Conservation (phyloP, 805 yeast species). For the Sungouiozyma intestinalis region DNA sequence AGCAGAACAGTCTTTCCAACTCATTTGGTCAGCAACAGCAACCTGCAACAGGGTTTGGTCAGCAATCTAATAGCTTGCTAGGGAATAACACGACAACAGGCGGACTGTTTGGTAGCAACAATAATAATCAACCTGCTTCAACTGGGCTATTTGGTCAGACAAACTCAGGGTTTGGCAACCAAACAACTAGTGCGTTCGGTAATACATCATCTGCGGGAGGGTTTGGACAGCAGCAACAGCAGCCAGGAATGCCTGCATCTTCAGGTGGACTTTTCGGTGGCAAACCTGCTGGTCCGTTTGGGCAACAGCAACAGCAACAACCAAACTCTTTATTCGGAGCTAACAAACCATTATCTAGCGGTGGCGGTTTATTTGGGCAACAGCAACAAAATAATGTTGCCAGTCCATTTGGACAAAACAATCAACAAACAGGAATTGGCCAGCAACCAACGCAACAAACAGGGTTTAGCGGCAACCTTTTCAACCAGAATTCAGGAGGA, state of each 20-base stretch:
- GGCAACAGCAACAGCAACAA: constrained; percentile 2
- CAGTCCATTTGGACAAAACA: constrained; percentile 4
- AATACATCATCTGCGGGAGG: constrained; percentile 11
- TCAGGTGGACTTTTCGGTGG: constrained; percentile 31
- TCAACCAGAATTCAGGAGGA: constrained; percentile 20
- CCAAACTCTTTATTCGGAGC: not conserved
- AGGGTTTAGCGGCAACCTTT: constrained; percentile 27
- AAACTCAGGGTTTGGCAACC: constrained; percentile 6
- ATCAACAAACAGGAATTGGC: constrained; percentile 2
- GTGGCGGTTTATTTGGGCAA: not conserved
- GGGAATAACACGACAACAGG: constrained; percentile 11
- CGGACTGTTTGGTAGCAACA: constrained; percentile 25
- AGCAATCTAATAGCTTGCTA: constrained; percentile 7
- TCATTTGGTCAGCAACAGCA: constrained; percentile 3
- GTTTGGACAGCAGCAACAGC: constrained; percentile 11
- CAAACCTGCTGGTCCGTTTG: constrained; percentile 17
- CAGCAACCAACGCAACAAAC: not conserved
- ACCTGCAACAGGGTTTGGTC: constrained; percentile 16
- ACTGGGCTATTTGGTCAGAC: constrained; percentile 26
- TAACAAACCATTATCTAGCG: not conserved
- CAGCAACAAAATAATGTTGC: not conserved
- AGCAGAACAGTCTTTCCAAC: not conserved
- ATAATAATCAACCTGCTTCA: constrained; percentile 8
- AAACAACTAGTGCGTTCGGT: constrained; percentile 6
- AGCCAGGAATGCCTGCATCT: not conserved